Percentiles rank a stretch among this genome's conserved stretches.
Conservation (phyloP, 176 grass and related monocot species). For the Triticum urartu region DNA sequence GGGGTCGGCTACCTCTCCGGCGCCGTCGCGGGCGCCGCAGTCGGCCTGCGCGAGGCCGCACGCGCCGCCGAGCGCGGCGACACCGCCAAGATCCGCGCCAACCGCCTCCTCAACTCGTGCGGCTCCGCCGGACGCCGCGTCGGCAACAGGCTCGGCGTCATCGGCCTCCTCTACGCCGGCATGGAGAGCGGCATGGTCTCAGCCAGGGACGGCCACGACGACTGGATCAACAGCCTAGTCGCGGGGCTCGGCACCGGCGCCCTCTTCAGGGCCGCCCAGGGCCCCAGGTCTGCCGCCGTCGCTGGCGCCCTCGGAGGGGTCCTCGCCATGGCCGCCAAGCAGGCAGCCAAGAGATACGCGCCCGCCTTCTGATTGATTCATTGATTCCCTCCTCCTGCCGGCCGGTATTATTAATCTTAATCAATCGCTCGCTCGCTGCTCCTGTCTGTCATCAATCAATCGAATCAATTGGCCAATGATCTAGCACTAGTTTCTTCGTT, state of each 20-base stretch:
- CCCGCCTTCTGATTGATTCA: conserved; percentile 47
- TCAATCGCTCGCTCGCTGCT: too few species aligned
- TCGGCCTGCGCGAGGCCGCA: conserved; percentile 70
- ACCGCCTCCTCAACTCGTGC: conserved; percentile 90
- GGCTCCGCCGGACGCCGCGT: conserved; percentile 64
- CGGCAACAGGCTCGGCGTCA: conserved; percentile 73
- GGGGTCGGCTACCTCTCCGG: conserved; percentile 83
- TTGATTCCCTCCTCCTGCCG: not conserved
- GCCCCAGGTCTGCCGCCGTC: conserved; percentile 75
- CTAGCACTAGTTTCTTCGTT: not conserved
- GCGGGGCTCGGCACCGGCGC: conserved; percentile 82
- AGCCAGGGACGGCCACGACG: conserved; percentile 62
- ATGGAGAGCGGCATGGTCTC: conserved; percentile 95
- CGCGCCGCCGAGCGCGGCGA: conserved; percentile 56
- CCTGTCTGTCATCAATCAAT: too few species aligned
- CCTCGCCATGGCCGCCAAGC: conserved; percentile 65
- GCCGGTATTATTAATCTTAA: too few species aligned
- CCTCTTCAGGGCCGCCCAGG: conserved; percentile 75
- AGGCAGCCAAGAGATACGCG: conserved; percentile 74
- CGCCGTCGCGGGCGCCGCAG: conserved; percentile 46
- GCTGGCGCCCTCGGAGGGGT: conserved; percentile 79
- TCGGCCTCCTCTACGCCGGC: conserved; percentile 84
- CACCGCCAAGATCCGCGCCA: conserved; percentile 72
- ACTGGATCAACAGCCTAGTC: conserved; percentile 88
- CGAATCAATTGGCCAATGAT: conserved; percentile 14